Base-by-base conservation (phyloP, 192 early-diverging fungal genomes). In the Paraglomus brasilianum region DNA sequence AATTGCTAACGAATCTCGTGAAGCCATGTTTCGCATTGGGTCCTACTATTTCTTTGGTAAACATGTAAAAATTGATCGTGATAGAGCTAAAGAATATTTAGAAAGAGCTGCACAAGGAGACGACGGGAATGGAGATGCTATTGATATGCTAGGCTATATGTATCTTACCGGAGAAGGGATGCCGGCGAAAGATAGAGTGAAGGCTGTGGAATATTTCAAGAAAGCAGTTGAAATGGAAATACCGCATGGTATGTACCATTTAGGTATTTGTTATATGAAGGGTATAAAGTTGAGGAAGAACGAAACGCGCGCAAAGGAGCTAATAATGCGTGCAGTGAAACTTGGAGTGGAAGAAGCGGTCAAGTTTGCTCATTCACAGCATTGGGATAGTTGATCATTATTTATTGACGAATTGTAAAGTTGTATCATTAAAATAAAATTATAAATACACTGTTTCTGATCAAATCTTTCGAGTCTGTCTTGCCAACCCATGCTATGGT, bases 31-130 rank as follows among this genome's bases (percentile, higher is more conserved):
- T 8, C 13, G 66, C 9, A 15, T 67, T 8, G 66, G 66, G 1
- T 39, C 51, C 22, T 68, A 68, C 55, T 68, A 68, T 42, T 68
- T 41, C 55, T 68, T 50, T 55, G 66, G 50, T 17, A 68, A 67
- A 21, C 50, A 52, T 10, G 66, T 68, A 8, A 10, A 39, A 5
- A 7, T 55, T 43, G 50, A 68, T 43, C 40, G 41, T 43, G 24
- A 17, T 14, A 52, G 30, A 42, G 50, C 49, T 10, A 53, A 43
- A 24, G 5, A 68, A 55, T 68, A 68, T 53, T 51, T 55, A 44
- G 66, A 68, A 68, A 53, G n/a, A 42, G 66, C 66, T 13, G 21
- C 36, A 0, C 17, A 68, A 22, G 51, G 40, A 14, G 51, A 45
- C 14, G 50, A 68, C 36, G 66, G 66, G 8, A n/a, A n/a, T n/a